Conservation (phyloP, 768 basidiomycete species). For the Mycena belliarum region DNA sequence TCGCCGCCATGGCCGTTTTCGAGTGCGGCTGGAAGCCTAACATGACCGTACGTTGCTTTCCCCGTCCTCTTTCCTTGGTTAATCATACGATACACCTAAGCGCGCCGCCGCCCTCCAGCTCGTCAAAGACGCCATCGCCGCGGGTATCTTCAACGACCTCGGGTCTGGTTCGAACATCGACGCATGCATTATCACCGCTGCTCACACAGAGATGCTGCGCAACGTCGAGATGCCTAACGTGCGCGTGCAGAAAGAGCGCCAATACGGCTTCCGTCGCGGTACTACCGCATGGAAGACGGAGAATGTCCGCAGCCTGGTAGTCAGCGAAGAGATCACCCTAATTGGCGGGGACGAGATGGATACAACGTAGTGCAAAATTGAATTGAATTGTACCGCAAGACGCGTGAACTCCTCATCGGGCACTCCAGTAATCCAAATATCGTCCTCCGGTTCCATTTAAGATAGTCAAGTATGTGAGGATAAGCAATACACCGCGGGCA, state of each 20-base stretch:
- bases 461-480: conserved; percentile 4
- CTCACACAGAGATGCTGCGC: conserved; percentile 87
- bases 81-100: conserved; percentile 39
- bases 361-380: conserved; percentile 51
- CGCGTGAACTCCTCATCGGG: too few species aligned
- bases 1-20: conserved; percentile 99
- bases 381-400: not conserved
- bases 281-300: conserved; percentile 91
- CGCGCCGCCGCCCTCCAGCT: conserved; percentile 79
- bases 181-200: conserved; percentile 90
- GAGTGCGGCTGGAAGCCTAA: conserved; percentile 82
- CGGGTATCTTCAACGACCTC: conserved; percentile 99
- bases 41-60: conserved; percentile 62
- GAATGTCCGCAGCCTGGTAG: conserved; percentile 67
- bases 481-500: conserved; percentile 17
- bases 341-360: conserved; percentile 66
- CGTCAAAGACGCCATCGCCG: conserved; percentile 84
- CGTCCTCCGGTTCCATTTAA: not conserved
- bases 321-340: conserved; percentile 65
- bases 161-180: conserved; percentile 99
- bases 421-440: too few species aligned
- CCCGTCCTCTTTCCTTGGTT: not conserved
- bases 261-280: conserved; percentile 74
- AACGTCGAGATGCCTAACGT: conserved; percentile 93
- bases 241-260: conserved; percentile 74